Conservation (phyloP, 352 stramenopile genomes). For the Globisporangium echinulatum region DNA sequence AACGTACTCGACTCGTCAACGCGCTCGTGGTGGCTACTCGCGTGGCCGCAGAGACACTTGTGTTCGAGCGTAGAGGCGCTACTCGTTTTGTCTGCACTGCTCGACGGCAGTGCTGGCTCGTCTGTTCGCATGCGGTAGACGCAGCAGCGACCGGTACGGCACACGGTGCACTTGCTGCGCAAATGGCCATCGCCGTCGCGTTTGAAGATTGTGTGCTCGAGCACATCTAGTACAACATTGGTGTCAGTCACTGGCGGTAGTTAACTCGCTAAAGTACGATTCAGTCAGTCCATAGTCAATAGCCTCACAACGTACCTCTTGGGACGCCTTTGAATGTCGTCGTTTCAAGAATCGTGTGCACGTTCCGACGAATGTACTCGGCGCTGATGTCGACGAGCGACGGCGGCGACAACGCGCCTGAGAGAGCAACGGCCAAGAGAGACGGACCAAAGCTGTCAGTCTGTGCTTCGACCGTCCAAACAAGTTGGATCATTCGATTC, state of each 20-base stretch:
- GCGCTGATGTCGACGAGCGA: constrained; percentile 72
- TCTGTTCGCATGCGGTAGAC: constrained; percentile 35
- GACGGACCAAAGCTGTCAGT: background rate
- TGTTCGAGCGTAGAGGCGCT: constrained; percentile 21
- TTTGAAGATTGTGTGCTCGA: constrained; percentile 77
- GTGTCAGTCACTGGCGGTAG: background rate
- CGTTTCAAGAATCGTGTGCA: constrained; percentile 51
- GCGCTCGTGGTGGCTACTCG: constrained; percentile 66
- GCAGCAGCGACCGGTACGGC: constrained; percentile 56
- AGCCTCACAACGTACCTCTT: constrained; percentile 20
- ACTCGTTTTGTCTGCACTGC: constrained; percentile 21
- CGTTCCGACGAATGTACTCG: constrained; percentile 58
- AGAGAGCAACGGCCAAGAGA: background rate
- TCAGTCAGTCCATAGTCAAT: background rate
- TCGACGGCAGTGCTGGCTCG: constrained; percentile 19
- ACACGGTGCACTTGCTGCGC: constrained; percentile 72
- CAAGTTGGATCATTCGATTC: background rate
- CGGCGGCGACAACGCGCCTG: constrained; percentile 53
- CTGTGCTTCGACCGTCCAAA: no score
- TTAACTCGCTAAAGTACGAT: background rate
- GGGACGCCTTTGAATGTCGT: constrained; percentile 78
- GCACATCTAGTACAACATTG: constrained; percentile 32
- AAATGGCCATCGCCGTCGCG: constrained; percentile 54
- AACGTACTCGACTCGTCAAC: constrained; percentile 63
- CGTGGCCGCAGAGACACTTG: constrained; percentile 66